Conservation (phyloP, 2,329 filamentous ascomycete genomes). For the Microsporum audouinii region DNA sequence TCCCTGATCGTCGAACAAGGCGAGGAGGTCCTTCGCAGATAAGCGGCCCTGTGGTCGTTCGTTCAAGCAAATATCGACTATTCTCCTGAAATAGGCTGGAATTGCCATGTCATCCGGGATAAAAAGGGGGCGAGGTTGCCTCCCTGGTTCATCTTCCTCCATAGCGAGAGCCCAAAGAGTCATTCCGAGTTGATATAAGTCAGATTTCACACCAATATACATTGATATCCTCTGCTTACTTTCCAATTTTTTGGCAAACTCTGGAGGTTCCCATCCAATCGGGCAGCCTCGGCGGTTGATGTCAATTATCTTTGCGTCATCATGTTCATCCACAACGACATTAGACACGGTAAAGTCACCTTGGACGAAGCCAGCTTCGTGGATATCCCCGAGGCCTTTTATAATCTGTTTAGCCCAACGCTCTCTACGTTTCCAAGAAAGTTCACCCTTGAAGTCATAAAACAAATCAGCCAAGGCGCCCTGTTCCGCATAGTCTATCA, state of each 20-base stretch:
- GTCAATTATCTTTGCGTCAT: slow-evolving; percentile 92
- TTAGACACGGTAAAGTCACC: slow-evolving; percentile 96
- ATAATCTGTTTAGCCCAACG: slow-evolving; percentile 89
- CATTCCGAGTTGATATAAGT: slow-evolving; percentile 94
- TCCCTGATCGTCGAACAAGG: slow-evolving; percentile 41
- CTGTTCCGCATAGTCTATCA: slow-evolving; percentile 77
- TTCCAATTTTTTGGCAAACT: slow-evolving; percentile 73
- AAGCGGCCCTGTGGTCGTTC: slow-evolving; percentile 59
- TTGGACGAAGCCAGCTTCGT: slow-evolving; percentile 92
- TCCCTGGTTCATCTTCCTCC: slow-evolving; percentile 81
- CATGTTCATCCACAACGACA: slow-evolving; percentile 76
- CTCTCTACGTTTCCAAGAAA: slow-evolving; percentile 62
- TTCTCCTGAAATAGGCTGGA: slow-evolving; percentile 65
- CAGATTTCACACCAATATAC: slow-evolving; percentile 97
- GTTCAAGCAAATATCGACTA: slow-evolving; percentile 67
- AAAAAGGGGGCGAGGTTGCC: slow-evolving; percentile 56
- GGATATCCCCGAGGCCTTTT: slow-evolving; percentile 77
- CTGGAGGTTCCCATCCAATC: slow-evolving; percentile 93
- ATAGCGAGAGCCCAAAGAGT: slow-evolving; percentile 85
- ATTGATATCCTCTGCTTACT: slow-evolving; percentile 84
- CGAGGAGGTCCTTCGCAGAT: slow-evolving; percentile 61
- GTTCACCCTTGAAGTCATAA: slow-evolving; percentile 58
- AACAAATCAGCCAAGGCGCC: slow-evolving; percentile 85
- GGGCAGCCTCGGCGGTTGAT: slow-evolving; percentile 97
- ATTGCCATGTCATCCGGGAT: slow-evolving; percentile 46